Conservation (phyloP, 495 filamentous ascomycete species). For the Neurospora sp. region DNA sequence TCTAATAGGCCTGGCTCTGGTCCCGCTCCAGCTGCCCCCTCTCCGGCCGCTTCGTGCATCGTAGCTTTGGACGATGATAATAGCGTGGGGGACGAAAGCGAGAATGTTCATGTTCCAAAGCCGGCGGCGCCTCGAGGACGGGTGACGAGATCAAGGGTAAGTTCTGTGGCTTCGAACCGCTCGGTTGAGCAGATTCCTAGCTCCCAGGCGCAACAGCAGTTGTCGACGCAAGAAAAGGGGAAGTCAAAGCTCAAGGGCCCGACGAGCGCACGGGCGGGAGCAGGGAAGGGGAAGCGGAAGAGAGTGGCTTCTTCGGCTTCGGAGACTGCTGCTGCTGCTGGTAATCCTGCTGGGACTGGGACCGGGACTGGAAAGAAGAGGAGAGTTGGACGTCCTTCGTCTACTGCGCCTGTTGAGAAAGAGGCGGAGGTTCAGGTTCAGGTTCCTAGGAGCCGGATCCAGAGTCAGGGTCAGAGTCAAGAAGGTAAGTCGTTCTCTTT, state of each 20-base stretch:
- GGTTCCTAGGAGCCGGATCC: neutral
- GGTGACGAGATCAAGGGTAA: neutral
- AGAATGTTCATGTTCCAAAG: neutral
- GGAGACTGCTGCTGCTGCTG: neutral
- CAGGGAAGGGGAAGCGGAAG: neutral
- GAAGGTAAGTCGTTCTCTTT: neutral
- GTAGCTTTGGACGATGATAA: conserved; percentile 7
- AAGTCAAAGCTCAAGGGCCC: conserved; percentile 2
- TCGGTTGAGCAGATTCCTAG: conserved; percentile 2
- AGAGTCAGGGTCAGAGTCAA: neutral
- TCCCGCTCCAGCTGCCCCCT: neutral
- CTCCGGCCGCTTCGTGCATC: neutral
- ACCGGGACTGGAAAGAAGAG: neutral
- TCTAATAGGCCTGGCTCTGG: neutral
- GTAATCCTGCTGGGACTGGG: neutral
- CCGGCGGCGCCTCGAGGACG: neutral
- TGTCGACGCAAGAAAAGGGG: conserved; percentile 8
- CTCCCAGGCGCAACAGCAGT: conserved; percentile 8
- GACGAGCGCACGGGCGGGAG: neutral
- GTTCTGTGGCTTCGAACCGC: neutral
- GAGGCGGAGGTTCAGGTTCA: neutral
- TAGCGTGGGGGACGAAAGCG: conserved; percentile 18
- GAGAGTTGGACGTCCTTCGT: neutral
- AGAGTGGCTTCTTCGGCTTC: neutral
- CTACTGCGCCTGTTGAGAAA: neutral